phyloP scores from a whole-genome alignment of 257 asterid species.

The Avicennia marina region DNA sequence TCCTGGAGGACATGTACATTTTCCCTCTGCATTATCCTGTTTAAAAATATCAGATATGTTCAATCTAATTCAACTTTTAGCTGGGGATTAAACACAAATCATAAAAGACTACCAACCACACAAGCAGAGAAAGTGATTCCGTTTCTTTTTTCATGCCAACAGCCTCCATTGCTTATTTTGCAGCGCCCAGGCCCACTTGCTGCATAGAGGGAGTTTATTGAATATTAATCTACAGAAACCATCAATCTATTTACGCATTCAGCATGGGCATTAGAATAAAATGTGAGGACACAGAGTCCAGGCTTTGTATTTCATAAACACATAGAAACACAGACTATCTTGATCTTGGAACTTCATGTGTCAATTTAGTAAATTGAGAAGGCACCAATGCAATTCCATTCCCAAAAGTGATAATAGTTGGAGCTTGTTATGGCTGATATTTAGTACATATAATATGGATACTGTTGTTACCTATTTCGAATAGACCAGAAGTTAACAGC shows the following conservation, averaged over 20 bases:
- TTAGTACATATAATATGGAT: too few relatives aligned
- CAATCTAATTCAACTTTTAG: constrained; percentile 10
- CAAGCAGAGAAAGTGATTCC: constrained; percentile 76
- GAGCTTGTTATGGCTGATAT: too few relatives aligned
- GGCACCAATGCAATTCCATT: too few relatives aligned
- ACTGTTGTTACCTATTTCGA: too few relatives aligned
- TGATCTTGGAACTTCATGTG: background rate
- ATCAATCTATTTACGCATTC: too few relatives aligned
- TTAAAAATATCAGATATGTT: background rate
- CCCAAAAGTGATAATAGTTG: too few relatives aligned
- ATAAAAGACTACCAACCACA: constrained; percentile 48
- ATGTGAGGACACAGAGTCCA: too few relatives aligned
- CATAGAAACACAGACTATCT: too few relatives aligned
- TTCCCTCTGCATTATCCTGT: constrained; percentile 68
- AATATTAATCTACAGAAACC: background rate
- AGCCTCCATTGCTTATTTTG: constrained; percentile 81
- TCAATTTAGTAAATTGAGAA: too few relatives aligned
- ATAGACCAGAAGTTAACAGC: too few relatives aligned
- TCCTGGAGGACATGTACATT: constrained; percentile 81
- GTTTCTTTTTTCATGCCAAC: constrained; percentile 69
- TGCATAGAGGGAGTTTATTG: constrained; percentile 17
- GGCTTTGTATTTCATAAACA: too few relatives aligned
- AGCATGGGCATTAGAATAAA: too few relatives aligned
- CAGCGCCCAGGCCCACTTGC: constrained; percentile 69
- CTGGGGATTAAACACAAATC: constrained; percentile 3